phyloP scores from a whole-genome alignment of 163 green algal genomes.

The Chlorella variabilis region DNA sequence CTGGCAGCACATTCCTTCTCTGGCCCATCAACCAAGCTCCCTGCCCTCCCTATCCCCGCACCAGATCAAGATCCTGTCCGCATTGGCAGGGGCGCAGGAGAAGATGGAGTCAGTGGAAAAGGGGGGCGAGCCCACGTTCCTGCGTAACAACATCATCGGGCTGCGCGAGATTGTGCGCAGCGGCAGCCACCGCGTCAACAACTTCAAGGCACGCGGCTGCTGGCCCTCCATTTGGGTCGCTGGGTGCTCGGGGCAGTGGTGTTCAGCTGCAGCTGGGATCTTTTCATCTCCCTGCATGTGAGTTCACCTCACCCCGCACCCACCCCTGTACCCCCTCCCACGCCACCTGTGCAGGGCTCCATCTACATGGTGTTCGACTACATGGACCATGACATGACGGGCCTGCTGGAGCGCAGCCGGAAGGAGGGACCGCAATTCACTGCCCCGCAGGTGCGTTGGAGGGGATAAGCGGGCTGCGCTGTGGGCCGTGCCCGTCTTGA shows the following conservation, averaged over 20 bases:
- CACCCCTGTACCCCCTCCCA: not conserved
- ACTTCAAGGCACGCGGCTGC: slow-evolving; percentile 65
- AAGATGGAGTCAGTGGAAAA: not conserved
- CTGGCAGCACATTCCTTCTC: no score
- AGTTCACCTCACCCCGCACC: no score
- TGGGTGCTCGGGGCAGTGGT: no score
- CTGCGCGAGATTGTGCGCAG: slow-evolving; percentile 96
- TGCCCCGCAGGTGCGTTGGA: not conserved
- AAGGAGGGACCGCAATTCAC: not conserved
- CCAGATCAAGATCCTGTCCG: slow-evolving; percentile 93
- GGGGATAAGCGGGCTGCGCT: no score
- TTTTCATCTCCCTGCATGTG: no score
- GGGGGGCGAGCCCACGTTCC: slow-evolving; percentile 60
- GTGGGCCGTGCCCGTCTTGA: not conserved
- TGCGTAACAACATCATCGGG: slow-evolving; percentile 94
- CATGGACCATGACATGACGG: slow-evolving; percentile 98
- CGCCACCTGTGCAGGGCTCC: slow-evolving; percentile 55
- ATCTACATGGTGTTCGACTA: slow-evolving; percentile 99
- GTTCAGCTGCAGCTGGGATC: no score
- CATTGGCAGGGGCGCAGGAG: slow-evolving; percentile 26
- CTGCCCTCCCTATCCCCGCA: no score
- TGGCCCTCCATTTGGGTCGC: no score
- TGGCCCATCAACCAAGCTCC: no score
- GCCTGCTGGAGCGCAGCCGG: slow-evolving; percentile 66
- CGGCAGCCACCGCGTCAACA: slow-evolving; percentile 71